These are phyloP conservation scores for Boletus edulis DNA, from an alignment of 768 basidiomycete species.

Conservation along the genomic window DNA sequence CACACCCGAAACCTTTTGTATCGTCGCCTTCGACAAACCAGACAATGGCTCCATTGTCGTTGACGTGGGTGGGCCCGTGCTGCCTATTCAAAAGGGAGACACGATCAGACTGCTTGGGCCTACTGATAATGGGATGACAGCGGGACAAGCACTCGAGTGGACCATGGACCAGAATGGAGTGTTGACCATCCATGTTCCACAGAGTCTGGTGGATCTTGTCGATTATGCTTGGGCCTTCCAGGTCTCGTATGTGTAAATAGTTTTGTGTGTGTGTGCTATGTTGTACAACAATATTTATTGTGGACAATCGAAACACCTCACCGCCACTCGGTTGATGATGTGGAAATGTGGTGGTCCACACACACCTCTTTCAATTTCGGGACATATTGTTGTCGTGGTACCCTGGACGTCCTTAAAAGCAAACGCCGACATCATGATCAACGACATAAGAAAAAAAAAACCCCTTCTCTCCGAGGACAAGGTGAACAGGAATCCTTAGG, in stretches of 20 bases:
- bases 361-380: not conserved
- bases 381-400: constrained; percentile 4
- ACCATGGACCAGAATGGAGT: constrained; percentile 26
- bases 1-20: constrained; percentile 50
- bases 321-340: not conserved
- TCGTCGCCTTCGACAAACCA: constrained; percentile 43
- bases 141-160: not conserved
- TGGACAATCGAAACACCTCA: not conserved
- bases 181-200: constrained; percentile 31
- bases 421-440: constrained; percentile 1
- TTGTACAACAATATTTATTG: not conserved
- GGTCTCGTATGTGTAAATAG: constrained; percentile 31
- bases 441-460: not conserved
- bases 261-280: too few relatives aligned
- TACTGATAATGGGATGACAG: not conserved
- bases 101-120: constrained; percentile 41
- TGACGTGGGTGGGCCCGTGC: constrained; percentile 30
- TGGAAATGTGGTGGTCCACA: not conserved
- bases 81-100: constrained; percentile 46
- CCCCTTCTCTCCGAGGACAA: not conserved
- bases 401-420: not conserved
- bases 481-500: not conserved
- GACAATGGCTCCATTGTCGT: constrained; percentile 33
- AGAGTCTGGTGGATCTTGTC: constrained; percentile 22
- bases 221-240: constrained; percentile 43